Evolutionary conservation across 148 eudicot genomes (phyloP).

Genomic region (Persicaria tinctoria): DNA sequence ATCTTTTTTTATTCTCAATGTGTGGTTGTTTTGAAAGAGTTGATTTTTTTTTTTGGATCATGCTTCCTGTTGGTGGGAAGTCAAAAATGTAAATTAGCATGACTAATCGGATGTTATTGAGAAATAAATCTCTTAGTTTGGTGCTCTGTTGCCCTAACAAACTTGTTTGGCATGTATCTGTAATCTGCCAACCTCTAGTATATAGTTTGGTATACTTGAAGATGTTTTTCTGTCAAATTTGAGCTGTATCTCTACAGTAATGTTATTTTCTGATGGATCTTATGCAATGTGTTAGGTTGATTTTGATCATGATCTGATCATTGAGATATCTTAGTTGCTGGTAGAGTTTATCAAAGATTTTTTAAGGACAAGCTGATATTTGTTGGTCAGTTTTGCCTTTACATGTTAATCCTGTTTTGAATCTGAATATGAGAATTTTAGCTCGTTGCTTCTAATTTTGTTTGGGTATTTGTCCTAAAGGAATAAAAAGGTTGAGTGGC

Average conservation of each 20-base stretch:
- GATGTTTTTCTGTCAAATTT: background rate
- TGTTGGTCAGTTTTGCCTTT: too few relatives aligned
- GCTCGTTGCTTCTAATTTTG: too few relatives aligned
- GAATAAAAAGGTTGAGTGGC: too few relatives aligned
- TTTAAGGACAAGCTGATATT: too few relatives aligned
- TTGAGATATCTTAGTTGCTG: too few relatives aligned
- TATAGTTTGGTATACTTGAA: background rate
- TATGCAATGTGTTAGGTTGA: background rate
- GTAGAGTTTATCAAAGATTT: too few relatives aligned
- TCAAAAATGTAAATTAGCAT: background rate
- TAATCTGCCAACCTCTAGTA: background rate
- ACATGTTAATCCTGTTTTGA: too few relatives aligned
- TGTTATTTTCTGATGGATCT: background rate
- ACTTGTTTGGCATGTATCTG: background rate
- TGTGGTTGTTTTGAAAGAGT: too few relatives aligned
- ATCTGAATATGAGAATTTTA: too few relatives aligned
- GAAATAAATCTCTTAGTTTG: background rate
- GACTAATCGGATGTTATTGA: background rate
- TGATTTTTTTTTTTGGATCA: background rate
- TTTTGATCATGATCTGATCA: background rate
- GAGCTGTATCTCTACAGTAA: too few relatives aligned
- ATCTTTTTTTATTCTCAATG: background rate
- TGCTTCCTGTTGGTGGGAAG: background rate
- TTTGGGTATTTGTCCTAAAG: too few relatives aligned
- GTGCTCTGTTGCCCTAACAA: too few relatives aligned